Base-by-base conservation (phyloP, 139 green algal species). In the Diplosphaera chodatii region DNA sequence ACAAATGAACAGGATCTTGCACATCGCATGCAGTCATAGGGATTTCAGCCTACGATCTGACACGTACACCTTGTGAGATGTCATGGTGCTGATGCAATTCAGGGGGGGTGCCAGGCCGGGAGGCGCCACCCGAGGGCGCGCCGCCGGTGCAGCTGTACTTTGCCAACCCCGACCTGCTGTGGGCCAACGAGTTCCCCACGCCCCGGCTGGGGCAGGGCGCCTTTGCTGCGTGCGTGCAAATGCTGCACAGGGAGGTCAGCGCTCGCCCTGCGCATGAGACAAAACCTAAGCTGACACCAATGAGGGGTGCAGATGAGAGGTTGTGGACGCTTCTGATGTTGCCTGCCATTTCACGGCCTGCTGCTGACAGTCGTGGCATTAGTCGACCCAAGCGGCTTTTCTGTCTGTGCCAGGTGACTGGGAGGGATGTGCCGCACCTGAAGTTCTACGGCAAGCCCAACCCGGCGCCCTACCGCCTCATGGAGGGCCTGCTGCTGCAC, bases 131-230 rank as follows among this genome's bases (percentile, higher is more conserved):
- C 3, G 18, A 33, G n/a, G 71, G 32, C 3, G 32, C 63, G 4
- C 28, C 27, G 1, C 64, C 68, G 21, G 74, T 82, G 18, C 32
- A 66, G 2, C 1, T 91, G 18, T 84, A 73, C 64, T 87, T 88
- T 69, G 75, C 64, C 70, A 86, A 91, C 64, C 74, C 81, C 20
- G 89, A 95, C 72, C 31, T 93, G 72, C 67, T 94, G 64, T 96
- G 84, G 82, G 82, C 87, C 18, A 90, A 87, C 34, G 81, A 90
- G 31, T 85, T 85, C 71, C 78, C 80, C 1, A 62, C 77, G 10
- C 84, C 84, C 0, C 76, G 90, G 29, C 88, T 96, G 64, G 91
- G 90, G 1, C 84, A 88, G 73, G 83, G 87, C 28, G 78, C 84
- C 69, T 92, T 93, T 74, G 74, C 75, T 4, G 65, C 76, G 34